These are phyloP conservation scores for Tolypocladium endophyticum DNA, from an alignment of 2,329 filamentous ascomycete species.

Conservation along the genomic window DNA sequence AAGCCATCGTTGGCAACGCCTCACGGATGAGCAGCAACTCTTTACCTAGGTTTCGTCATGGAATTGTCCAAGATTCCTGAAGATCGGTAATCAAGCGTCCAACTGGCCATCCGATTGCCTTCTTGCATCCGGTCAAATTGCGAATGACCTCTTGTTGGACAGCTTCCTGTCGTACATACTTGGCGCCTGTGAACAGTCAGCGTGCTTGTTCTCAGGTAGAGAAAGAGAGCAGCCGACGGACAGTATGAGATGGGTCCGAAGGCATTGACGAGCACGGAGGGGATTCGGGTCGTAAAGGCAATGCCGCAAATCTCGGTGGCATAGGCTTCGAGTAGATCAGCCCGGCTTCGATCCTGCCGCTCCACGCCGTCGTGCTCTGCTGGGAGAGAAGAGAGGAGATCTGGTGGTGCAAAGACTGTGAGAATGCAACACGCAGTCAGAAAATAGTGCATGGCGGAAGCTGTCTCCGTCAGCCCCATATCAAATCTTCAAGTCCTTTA, in stretches of 20 bases:
- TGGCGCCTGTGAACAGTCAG: slow-evolving; percentile 13
- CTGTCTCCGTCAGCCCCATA: slow-evolving; percentile 12
- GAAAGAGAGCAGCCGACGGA: no score
- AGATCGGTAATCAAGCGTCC: slow-evolving; percentile 21
- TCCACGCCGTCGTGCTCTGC: not conserved
- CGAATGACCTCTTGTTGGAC: slow-evolving; percentile 20
- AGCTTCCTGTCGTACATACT: slow-evolving; percentile 14
- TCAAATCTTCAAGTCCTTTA: no score
- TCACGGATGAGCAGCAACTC: no score
- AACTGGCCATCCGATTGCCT: slow-evolving; percentile 27
- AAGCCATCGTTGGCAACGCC: no score
- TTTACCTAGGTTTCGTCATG: no score
- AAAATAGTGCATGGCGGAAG: slow-evolving; percentile 31
- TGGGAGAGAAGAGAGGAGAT: slow-evolving; percentile 3
- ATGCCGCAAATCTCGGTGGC: slow-evolving; percentile 31
- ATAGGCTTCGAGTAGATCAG: slow-evolving; percentile 19
- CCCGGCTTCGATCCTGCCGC: slow-evolving; percentile 3
- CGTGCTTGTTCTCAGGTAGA: no score
- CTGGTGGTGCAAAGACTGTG: slow-evolving; percentile 3
- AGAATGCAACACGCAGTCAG: slow-evolving; percentile 25
- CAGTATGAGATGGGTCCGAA: slow-evolving; percentile 30
- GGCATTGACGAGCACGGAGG: slow-evolving; percentile 33
- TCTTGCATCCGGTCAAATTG: slow-evolving; percentile 21
- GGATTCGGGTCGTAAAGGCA: slow-evolving; percentile 30
- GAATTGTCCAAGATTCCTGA: slow-evolving; percentile 13